Evolutionary conservation across 129 eudicot genomes (phyloP), one percentile per base, ranked within the genome.

Genomic region (Kitagawia praeruptora): DNA sequence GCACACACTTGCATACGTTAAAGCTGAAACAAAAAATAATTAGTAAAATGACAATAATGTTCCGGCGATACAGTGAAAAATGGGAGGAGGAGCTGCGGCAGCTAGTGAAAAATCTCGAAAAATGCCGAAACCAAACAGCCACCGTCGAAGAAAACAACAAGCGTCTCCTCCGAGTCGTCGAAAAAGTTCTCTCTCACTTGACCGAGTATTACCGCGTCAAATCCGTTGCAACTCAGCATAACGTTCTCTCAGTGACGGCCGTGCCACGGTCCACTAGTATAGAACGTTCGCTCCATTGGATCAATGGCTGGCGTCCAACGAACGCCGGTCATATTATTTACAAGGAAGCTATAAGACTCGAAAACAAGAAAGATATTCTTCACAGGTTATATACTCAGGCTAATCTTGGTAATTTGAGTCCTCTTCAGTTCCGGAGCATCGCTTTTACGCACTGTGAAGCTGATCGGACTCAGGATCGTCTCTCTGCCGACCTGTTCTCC

Each of bases 251-350:
- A 4, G 4, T 92, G 49, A 84, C 87, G 70, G 66, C 86, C 8
- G 93, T 91, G 0, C 88, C 89, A 6, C 85, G 97, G 91, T 77
- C 83, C 78, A 84, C 91, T 83, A 21, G 93, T 78, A 84, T 92
- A 0, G 97, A 90, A 63, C 91, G 93, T 1, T 80, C 89, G 8
- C 86, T 92, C 54, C 90, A 84, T 58, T 93, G 98, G 98, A 86
- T 89, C 44, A 96, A 87, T 2, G 98, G 98, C 1, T 93, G 97
- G 93, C 83, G 98, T 0, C 98, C 98, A 53, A 93, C 98, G 80
- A 89, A 97, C 79, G 89, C 90, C 14, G 88, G 91, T 47, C 98
- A 89, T 78, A 86, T 93, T 8, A 75, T 93, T 10, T 91, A 93
- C 70, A 87, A 97, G 0, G 98, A 93, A 74, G 83, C 96, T 8